A percentile compares a stretch with the other conserved stretches of the same genome.
phyloP scores from a whole-genome alignment of 441 rosid species.

The Adansonia rubrostipa region DNA sequence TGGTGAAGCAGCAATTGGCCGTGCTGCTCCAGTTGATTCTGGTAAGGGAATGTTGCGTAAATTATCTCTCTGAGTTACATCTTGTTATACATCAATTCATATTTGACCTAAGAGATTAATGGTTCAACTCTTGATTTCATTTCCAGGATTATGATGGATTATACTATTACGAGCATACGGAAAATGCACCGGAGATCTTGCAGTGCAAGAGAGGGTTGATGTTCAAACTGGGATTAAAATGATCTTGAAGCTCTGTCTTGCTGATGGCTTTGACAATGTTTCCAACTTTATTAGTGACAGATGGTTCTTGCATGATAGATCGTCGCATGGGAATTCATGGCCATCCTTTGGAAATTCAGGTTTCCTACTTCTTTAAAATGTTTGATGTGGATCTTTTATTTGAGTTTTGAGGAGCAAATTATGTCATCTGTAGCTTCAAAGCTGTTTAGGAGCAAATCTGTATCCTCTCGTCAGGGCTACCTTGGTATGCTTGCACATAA shows the following conservation, averaged over 20 bases:
- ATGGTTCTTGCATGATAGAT: slow-evolving; percentile 81
- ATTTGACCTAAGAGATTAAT: slow-evolving; percentile 8
- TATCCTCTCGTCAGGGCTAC: background rate
- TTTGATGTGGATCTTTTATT: background rate
- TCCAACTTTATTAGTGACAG: slow-evolving; percentile 82
- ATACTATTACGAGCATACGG: slow-evolving; percentile 71
- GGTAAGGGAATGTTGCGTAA: slow-evolving; percentile 43
- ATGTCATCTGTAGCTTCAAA: background rate
- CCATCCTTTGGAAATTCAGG: slow-evolving; percentile 74
- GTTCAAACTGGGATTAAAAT: slow-evolving; percentile 32
- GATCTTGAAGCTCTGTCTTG: slow-evolving; percentile 78
- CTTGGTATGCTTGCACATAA: background rate
- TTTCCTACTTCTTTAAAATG: slow-evolving; percentile 21
- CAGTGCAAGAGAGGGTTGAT: slow-evolving; percentile 81
- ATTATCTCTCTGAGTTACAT: slow-evolving; percentile 6
- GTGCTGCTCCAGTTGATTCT: slow-evolving; percentile 91
- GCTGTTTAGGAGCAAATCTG: background rate
- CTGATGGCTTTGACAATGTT: slow-evolving; percentile 91
- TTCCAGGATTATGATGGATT: slow-evolving; percentile 73
- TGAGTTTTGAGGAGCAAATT: slow-evolving; percentile 1
- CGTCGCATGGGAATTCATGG: slow-evolving; percentile 78
- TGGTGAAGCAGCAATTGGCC: slow-evolving; percentile 89
- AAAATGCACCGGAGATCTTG: slow-evolving; percentile 62
- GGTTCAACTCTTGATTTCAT: slow-evolving; percentile 14
- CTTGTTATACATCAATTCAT: background rate